Conservation (phyloP, 2,329 filamentous ascomycete species). For the Penicillium sp. region DNA sequence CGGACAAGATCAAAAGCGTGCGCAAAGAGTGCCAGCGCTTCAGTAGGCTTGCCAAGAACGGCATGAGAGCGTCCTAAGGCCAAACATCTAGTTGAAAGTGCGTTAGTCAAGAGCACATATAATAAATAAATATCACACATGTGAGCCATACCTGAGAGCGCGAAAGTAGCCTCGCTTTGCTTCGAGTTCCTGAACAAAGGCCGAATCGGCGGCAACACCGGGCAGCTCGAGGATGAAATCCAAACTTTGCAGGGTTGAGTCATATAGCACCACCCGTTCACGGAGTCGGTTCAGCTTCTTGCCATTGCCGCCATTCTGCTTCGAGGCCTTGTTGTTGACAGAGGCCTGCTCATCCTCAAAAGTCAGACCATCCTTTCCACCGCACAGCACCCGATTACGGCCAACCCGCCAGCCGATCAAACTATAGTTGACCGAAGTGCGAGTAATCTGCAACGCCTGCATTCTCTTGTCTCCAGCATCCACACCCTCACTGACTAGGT, state of each 20-base stretch:
- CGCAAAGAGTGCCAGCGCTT: constrained; percentile 81
- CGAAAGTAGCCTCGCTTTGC: constrained; percentile 80
- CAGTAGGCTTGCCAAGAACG: constrained; percentile 67
- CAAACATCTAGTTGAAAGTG: constrained; percentile 59
- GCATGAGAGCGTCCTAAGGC: constrained; percentile 83
- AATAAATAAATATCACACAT: background rate
- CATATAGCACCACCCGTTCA: constrained; percentile 86
- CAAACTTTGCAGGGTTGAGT: constrained; percentile 85
- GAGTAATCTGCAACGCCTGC: constrained; percentile 89
- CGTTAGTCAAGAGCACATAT: constrained; percentile 14
- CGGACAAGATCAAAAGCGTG: constrained; percentile 65
- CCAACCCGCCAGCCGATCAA: constrained; percentile 94
- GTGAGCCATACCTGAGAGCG: constrained; percentile 69
- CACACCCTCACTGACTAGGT: constrained; percentile 78
- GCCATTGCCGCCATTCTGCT: constrained; percentile 66
- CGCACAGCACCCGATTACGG: constrained; percentile 83
- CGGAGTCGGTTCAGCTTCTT: constrained; percentile 77
- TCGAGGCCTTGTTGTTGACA: constrained; percentile 54
- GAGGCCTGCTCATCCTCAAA: constrained; percentile 51
- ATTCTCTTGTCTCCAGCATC: constrained; percentile 80
- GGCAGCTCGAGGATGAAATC: constrained; percentile 86
- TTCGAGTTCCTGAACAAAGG: constrained; percentile 74
- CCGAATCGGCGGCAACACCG: constrained; percentile 80
- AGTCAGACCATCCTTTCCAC: constrained; percentile 73
- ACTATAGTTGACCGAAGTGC: constrained; percentile 90